These are phyloP conservation scores for Globisporangium apiculatum DNA, from an alignment of 352 stramenopile genomes.

Conservation along the genomic window DNA sequence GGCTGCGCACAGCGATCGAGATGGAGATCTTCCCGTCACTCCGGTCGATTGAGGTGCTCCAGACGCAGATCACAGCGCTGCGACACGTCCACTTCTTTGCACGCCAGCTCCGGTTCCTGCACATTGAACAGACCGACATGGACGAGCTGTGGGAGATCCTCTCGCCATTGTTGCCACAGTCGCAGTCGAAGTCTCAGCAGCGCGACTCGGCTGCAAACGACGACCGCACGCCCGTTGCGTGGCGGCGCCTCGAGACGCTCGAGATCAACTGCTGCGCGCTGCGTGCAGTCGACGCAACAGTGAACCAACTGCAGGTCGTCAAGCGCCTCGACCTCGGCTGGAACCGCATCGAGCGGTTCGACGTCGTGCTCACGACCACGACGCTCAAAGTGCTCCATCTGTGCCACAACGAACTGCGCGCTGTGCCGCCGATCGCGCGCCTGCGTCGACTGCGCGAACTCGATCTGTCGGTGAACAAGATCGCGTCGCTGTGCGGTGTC, in stretches of 20 bases:
- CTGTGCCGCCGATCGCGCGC: slow-evolving; percentile 34
- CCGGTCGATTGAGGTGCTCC: slow-evolving; percentile 49
- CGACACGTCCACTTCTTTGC: slow-evolving; percentile 64
- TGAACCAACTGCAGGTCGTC: slow-evolving; percentile 42
- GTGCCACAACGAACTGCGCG: slow-evolving; percentile 57
- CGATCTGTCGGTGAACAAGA: slow-evolving; percentile 63
- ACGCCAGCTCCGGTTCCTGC: slow-evolving; percentile 49
- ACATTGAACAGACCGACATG: slow-evolving; percentile 62
- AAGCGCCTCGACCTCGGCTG: slow-evolving; percentile 56
- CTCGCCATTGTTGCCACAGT: slow-evolving; percentile 12
- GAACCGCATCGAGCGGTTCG: slow-evolving; percentile 54
- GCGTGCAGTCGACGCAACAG: slow-evolving; percentile 34
- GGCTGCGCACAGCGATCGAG: slow-evolving; percentile 34
- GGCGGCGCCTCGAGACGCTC: slow-evolving; percentile 43
- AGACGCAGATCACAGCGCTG: slow-evolving; percentile 33
- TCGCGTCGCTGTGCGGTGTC: slow-evolving; percentile 47
- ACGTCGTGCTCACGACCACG: slow-evolving; percentile 16
- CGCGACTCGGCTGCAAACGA: neutral
- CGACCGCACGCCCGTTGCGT: slow-evolving; percentile 9
- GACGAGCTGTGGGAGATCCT: slow-evolving; percentile 36
- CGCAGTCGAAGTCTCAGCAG: no score
- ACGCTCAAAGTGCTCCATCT: slow-evolving; percentile 49
- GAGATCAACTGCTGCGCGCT: slow-evolving; percentile 67
- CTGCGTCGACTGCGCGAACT: slow-evolving; percentile 36
- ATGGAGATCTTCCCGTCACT: slow-evolving; percentile 83